Evolutionary conservation across 305 asterid genomes (phyloP).

Genomic region (Solanum chacoense): DNA sequence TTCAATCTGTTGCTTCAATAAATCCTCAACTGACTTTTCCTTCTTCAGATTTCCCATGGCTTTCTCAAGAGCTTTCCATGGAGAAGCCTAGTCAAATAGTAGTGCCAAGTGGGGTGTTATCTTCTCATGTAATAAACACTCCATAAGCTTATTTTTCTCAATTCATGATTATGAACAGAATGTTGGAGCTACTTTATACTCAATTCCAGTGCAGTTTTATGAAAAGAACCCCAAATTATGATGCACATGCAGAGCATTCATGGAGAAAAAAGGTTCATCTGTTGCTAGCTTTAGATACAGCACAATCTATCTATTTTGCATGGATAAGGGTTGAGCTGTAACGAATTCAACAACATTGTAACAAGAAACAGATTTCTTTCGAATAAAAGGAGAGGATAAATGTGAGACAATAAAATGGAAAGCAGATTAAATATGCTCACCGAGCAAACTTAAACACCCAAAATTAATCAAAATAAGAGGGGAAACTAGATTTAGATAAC

Average conservation of each 20-base stretch:
- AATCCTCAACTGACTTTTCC: constrained; percentile 44
- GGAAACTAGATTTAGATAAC: neutral
- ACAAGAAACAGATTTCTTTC: neutral
- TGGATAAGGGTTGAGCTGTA: neutral
- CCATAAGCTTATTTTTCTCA: neutral
- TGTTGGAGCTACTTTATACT: neutral
- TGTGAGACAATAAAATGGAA: neutral
- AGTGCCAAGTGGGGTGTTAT: neutral
- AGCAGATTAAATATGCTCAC: neutral
- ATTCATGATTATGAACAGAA: neutral
- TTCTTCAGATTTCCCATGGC: constrained; percentile 36
- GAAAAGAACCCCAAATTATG: neutral
- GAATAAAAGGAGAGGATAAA: neutral
- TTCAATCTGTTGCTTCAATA: constrained; percentile 58
- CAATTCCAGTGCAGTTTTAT: neutral
- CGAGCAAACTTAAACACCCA: neutral
- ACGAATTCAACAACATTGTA: neutral
- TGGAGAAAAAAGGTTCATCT: neutral
- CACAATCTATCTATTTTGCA: neutral
- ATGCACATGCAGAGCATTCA: neutral
- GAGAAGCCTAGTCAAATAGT: constrained; percentile 31
- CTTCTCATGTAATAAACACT: neutral
- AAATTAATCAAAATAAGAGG: neutral
- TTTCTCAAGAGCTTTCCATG: constrained; percentile 47
- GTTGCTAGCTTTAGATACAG: neutral